phyloP scores from a whole-genome alignment of 108 stramenopile species.

The Cylindrotheca fusiformis region DNA sequence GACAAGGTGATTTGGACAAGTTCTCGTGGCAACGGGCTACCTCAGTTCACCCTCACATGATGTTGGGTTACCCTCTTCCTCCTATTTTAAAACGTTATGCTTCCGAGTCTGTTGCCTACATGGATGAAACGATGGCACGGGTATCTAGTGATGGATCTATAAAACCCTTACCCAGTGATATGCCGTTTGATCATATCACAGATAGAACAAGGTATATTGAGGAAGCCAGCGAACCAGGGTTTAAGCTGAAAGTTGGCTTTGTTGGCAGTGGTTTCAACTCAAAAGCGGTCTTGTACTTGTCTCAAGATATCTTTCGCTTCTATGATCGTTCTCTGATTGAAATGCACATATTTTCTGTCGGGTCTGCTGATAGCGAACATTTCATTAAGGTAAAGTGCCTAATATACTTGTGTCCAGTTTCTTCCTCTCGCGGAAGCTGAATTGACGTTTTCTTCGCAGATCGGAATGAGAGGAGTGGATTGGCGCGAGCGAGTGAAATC shows the following conservation, averaged over 20 bases:
- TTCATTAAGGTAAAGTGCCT: constrained; percentile 76
- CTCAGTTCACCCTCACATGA: constrained; percentile 63
- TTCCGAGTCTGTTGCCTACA: constrained; percentile 64
- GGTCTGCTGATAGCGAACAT: constrained; percentile 55
- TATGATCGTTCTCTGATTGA: constrained; percentile 71
- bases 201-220: constrained; percentile 34
- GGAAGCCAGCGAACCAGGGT: constrained; percentile 30
- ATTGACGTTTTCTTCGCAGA: no score
- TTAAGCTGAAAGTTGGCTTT: constrained; percentile 61
- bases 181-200: constrained; percentile 62
- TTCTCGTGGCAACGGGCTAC: constrained; percentile 66
- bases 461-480: constrained; percentile 84
- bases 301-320: constrained; percentile 87
- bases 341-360: constrained; percentile 78
- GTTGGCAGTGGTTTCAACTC: constrained; percentile 81
- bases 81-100: constrained; percentile 66
- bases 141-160: constrained; percentile 17
- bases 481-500: constrained; percentile 74
- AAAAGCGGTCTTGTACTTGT: constrained; percentile 82
- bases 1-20: constrained; percentile 32
- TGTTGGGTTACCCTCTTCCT: constrained; percentile 76
- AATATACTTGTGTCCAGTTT: no score
- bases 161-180: constrained; percentile 45
- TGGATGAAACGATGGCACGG: constrained; percentile 75
- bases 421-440: no score